Evolutionary conservation across 2,329 filamentous ascomycete species (phyloP).

Genomic region (Aureobasidium leucospermi): DNA sequence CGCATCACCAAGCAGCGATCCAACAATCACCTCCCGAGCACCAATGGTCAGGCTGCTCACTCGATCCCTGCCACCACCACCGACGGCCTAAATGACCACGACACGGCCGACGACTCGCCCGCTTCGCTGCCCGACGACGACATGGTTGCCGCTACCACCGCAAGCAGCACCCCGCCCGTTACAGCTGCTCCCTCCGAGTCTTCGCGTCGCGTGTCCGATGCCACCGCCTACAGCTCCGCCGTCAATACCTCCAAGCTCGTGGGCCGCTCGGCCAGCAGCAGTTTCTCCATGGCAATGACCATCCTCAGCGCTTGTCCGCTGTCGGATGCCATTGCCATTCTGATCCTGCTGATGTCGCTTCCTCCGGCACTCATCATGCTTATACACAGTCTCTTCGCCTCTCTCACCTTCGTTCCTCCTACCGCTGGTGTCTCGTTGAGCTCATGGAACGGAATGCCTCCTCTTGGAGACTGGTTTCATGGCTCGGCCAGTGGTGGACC

Average conservation of each 20-base stretch:
- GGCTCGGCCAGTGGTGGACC: conserved; percentile 71
- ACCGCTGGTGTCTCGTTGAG: conserved; percentile 52
- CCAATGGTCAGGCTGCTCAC: conserved; percentile 8
- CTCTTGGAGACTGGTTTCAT: conserved; percentile 86
- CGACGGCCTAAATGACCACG: conserved; percentile 18
- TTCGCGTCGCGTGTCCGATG: conserved; percentile 14
- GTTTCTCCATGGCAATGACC: conserved; percentile 71
- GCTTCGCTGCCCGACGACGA: conserved; percentile 13
- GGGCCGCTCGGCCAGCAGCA: conserved; percentile 49
- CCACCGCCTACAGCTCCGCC: conserved; percentile 45
- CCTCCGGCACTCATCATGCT: conserved; percentile 80
- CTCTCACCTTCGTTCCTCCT: conserved; percentile 84
- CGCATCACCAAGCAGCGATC: conserved; percentile 45
- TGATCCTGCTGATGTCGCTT: conserved; percentile 90
- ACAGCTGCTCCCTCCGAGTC: conserved; percentile 7
- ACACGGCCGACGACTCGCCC: conserved; percentile 14
- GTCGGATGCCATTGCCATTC: conserved; percentile 90
- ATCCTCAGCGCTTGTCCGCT: conserved; percentile 85
- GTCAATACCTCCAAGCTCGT: conserved; percentile 12
- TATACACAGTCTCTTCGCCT: conserved; percentile 87
- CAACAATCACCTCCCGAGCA: conserved; percentile 28
- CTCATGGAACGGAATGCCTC: conserved; percentile 55
- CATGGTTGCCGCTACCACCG: conserved; percentile 1
- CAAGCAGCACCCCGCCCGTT: conserved; percentile 3
- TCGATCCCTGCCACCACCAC: conserved; percentile 27